These are phyloP conservation scores for Pichia exigua DNA, from an alignment of 805 yeast genomes.

Conservation along the genomic window DNA sequence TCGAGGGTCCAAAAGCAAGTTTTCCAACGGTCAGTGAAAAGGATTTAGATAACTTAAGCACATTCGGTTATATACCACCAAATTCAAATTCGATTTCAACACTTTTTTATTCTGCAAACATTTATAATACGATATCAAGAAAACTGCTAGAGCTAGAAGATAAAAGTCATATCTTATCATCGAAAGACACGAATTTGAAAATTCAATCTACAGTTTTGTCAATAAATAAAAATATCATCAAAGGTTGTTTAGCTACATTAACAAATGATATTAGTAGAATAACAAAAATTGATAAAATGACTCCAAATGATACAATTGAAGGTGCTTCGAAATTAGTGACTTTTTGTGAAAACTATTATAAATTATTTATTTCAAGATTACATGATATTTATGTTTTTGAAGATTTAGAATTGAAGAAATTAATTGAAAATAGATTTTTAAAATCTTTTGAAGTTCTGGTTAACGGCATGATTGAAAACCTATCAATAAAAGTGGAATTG, in stretches of 20 bases:
- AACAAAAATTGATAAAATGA: constrained; percentile 33
- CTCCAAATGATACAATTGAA: constrained; percentile 19
- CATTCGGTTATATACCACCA: constrained; percentile 56
- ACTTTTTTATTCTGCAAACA: constrained; percentile 40
- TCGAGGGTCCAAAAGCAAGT: constrained; percentile 3
- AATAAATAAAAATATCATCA: constrained; percentile 22
- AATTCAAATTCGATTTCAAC: constrained; percentile 56
- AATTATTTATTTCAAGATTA: constrained; percentile 28
- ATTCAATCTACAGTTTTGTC: constrained; percentile 7
- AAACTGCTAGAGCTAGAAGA: constrained; percentile 31
- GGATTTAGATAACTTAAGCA: constrained; percentile 9
- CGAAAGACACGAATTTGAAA: constrained; percentile 28
- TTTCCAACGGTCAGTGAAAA: constrained; percentile 7
- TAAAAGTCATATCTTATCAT: constrained; percentile 29
- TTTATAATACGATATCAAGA: constrained; percentile 34
- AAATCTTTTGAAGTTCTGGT: constrained; percentile 28
- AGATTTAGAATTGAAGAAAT: constrained; percentile 15
- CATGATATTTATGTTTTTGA: constrained; percentile 15
- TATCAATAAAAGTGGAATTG: constrained; percentile 9
- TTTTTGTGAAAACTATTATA: constrained; percentile 32
- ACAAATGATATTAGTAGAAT: constrained; percentile 20
- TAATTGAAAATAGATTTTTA: constrained; percentile 29
- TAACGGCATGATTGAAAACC: constrained; percentile 40
- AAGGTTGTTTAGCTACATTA: constrained; percentile 21
- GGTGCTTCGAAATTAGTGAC: constrained; percentile 33